These are phyloP conservation scores for Phytophthora macrochlamydospora DNA, from an alignment of 352 stramenopile species.

Conservation along the genomic window DNA sequence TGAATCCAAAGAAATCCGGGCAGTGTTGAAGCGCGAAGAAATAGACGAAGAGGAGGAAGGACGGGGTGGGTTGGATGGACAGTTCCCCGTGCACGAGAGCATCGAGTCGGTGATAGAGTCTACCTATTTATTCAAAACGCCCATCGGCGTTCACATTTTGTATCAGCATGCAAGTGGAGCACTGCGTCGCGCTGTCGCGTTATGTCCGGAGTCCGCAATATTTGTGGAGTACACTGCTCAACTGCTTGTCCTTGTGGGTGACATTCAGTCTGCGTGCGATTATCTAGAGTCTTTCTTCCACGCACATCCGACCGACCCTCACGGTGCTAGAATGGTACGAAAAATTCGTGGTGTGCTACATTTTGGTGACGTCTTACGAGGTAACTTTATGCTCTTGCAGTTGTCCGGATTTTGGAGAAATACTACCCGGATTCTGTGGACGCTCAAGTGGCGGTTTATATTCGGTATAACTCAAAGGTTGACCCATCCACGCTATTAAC, in stretches of 20 bases:
- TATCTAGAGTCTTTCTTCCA: slow-evolving; percentile 79
- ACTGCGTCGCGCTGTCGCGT: slow-evolving; percentile 61
- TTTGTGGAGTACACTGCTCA: slow-evolving; percentile 82
- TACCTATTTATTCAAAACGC: slow-evolving; percentile 66
- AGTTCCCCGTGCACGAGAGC: slow-evolving; percentile 15
- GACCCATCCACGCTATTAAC: background rate
- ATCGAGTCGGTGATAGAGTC: slow-evolving; percentile 57
- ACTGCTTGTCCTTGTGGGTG: slow-evolving; percentile 63
- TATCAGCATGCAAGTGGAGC: slow-evolving; percentile 69
- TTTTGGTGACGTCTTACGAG: slow-evolving; percentile 8
- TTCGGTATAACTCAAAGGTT: slow-evolving; percentile 19
- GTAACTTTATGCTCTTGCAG: slow-evolving; percentile 21
- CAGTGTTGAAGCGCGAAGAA: slow-evolving; percentile 47
- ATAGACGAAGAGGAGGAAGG: slow-evolving; percentile 30
- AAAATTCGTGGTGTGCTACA: slow-evolving; percentile 1
- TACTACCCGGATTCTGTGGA: slow-evolving; percentile 58
- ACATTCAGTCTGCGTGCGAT: slow-evolving; percentile 67
- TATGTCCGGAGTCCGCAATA: slow-evolving; percentile 57
- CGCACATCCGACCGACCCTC: slow-evolving; percentile 55
- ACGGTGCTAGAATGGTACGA: slow-evolving; percentile 74
- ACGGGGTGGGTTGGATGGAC: slow-evolving; percentile 12
- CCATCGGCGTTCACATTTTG: slow-evolving; percentile 72
- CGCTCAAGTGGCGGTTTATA: slow-evolving; percentile 42
- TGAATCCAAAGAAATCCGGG: slow-evolving; percentile 70
- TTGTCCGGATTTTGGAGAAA: slow-evolving; percentile 44